Evolutionary conservation across 805 yeast species (phyloP), one percentile per base, ranked within the genome.

Genomic region (Blastobotrys attinorum): DNA sequence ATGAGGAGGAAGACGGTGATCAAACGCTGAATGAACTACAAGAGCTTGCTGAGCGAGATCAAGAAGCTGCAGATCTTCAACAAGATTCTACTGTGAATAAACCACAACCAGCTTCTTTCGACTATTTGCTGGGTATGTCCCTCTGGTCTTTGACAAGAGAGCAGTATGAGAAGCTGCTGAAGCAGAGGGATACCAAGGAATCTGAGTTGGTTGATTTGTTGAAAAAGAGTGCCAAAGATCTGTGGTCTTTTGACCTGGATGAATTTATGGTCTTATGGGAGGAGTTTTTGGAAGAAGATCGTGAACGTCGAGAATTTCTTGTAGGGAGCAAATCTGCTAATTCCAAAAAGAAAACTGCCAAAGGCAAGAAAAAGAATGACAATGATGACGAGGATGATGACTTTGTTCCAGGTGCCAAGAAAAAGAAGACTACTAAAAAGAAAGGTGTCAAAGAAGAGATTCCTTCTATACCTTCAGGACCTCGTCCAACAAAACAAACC

Each of bases 71-170:
- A 59, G 71, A 69, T 43, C 63, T 61, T 18, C 51, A 42, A 17
- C 50, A 41, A 21, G 53, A 49, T n/a, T 53, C 42, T 29, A 25
- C 34, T 2, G 60, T 60, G 41, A 57, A 57, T 35, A 73, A 70
- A 40, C 81, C 78, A 20, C 65, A 75, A 13, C 71, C 72, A 41
- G 76, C 87, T 7, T 71, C 81, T 4, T 90, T 78, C 62, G 97
- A 92, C 57, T 92, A 92, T 55, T 70, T 92, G 50, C 70, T 92
- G 42, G 94, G 92, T 43, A 84, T 92, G 96, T 77, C 88, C 29
- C 80, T 92, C 51, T 87, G 96, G 92, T 83, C 96, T 31, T 75
- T 92, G 58, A 90, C 98, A 0, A 73, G 72, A 46, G 98, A 92
- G 64, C 76, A 92, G 54, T 92, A 89, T 59, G 89, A 86, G 56